Evolutionary conservation across 805 yeast species (phyloP).

Genomic region (Monosporozyma solicola): DNA sequence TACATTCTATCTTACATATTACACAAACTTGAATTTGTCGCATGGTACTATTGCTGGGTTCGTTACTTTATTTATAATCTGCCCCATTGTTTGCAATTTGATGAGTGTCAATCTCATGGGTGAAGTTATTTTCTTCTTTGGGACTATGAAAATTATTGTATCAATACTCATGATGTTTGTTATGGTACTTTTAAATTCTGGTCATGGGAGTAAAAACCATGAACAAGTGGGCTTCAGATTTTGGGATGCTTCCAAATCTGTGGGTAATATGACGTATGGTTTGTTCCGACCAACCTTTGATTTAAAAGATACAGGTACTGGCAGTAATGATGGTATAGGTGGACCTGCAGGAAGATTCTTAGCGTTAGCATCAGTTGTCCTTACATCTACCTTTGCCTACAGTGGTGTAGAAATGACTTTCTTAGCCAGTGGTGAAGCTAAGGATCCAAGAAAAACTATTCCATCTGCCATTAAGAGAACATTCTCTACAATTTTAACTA

Average conservation of each 20-base stretch:
- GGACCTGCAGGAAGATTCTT: constrained; percentile 54
- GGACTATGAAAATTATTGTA: constrained; percentile 47
- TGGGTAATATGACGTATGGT: constrained; percentile 48
- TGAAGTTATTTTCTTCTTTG: constrained; percentile 58
- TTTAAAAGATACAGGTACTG: constrained; percentile 49
- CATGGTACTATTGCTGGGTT: constrained; percentile 52
- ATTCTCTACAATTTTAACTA: constrained; percentile 57
- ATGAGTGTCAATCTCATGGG: constrained; percentile 67
- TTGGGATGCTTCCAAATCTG: constrained; percentile 46
- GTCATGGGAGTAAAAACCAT: constrained; percentile 24
- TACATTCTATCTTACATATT: constrained; percentile 55
- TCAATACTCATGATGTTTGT: constrained; percentile 48
- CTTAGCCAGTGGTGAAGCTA: constrained; percentile 80
- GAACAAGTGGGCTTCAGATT: constrained; percentile 52
- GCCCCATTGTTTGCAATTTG: constrained; percentile 44
- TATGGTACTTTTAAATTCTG: constrained; percentile 57
- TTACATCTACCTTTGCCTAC: constrained; percentile 65
- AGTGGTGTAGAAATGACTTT: constrained; percentile 78
- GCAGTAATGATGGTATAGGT: constrained; percentile 46
- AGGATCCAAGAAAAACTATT: constrained; percentile 65
- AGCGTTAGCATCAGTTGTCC: constrained; percentile 50
- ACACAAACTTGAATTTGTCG: constrained; percentile 45
- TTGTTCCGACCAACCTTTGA: constrained; percentile 67
- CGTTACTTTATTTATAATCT: constrained; percentile 46
- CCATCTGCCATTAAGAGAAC: constrained; percentile 72